Conservation (phyloP, 1,284 basidiomycete species). For the Erythrobasidium hasegawianum region DNA sequence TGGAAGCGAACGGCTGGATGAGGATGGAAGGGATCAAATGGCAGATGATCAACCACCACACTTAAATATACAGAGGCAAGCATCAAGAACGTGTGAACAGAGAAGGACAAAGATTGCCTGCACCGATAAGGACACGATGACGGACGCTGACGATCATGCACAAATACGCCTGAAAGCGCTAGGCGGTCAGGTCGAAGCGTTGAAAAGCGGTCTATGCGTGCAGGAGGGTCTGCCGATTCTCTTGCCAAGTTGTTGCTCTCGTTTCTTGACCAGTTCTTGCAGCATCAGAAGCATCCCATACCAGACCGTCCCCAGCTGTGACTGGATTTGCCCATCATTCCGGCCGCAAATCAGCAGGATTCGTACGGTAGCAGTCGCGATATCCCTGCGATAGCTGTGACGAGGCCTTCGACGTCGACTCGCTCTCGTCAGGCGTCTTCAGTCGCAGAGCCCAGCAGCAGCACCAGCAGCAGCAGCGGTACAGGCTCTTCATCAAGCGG, state of each 20-base stretch:
- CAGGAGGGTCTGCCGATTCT: too few relatives aligned
- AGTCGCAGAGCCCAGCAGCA: neutral
- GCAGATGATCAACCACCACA: constrained; percentile 46
- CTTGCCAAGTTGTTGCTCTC: too few relatives aligned
- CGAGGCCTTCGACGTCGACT: constrained; percentile 22
- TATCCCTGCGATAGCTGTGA: constrained; percentile 19
- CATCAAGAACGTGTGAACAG: too few relatives aligned
- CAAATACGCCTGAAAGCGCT: too few relatives aligned
- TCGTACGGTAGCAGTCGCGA: neutral
- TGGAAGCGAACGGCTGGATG: constrained; percentile 50
- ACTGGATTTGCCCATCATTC: constrained; percentile 29
- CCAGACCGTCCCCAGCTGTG: neutral
- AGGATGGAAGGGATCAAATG: constrained; percentile 48
- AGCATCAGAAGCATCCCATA: too few relatives aligned
- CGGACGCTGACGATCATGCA: too few relatives aligned
- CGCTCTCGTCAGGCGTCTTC: constrained; percentile 8
- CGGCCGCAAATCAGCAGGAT: constrained; percentile 3
- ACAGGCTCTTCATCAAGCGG: neutral
- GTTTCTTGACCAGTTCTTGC: too few relatives aligned
- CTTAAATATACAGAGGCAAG: too few relatives aligned
- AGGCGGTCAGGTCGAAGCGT: too few relatives aligned
- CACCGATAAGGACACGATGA: too few relatives aligned
- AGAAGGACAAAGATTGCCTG: too few relatives aligned
- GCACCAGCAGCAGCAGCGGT: constrained; percentile 8
- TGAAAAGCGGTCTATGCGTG: too few relatives aligned